Percentiles rank a stretch among this genome's conserved stretches.
Evolutionary conservation across 176 grass and related monocot species (phyloP).

Genomic region (Carex littledalei): DNA sequence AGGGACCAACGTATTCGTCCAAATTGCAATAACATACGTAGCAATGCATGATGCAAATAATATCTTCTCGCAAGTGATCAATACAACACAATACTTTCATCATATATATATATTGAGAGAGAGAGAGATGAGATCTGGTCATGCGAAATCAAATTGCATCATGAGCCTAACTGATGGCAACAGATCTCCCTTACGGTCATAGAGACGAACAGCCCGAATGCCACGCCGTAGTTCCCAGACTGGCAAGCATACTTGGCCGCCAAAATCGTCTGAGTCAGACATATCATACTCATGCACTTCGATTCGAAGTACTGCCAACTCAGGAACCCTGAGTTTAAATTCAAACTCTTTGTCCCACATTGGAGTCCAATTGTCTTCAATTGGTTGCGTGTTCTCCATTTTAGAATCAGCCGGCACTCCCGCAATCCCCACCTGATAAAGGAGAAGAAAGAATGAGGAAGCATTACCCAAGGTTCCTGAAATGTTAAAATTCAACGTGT

Average conservation of each 20-base stretch:
- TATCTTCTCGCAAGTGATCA: not conserved
- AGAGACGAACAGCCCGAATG: constrained; percentile 51
- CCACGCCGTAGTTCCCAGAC: constrained; percentile 64
- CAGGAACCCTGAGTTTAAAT: constrained; percentile 46
- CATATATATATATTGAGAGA: not conserved
- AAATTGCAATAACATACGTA: not conserved
- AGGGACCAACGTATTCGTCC: not conserved
- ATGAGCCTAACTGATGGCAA: constrained; percentile 65
- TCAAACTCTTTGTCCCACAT: constrained; percentile 66
- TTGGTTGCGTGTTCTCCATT: constrained; percentile 45
- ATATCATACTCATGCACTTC: constrained; percentile 78
- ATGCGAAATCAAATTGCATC: constrained; percentile 57
- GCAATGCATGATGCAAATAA: not conserved
- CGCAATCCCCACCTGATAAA: constrained; percentile 53
- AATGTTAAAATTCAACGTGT: not conserved
- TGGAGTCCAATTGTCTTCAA: constrained; percentile 66
- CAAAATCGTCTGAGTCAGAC: constrained; percentile 69
- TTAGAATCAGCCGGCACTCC: constrained; percentile 46
- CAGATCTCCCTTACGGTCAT: constrained; percentile 25
- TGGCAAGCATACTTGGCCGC: constrained; percentile 58
- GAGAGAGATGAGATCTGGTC: not conserved
- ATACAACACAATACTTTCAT: not conserved
- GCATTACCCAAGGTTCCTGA: not conserved
- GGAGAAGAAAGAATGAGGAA: not conserved
- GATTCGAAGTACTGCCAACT: constrained; percentile 69